Percentiles rank a stretch among this genome's conserved stretches.
Conservation (phyloP, 2,329 filamentous ascomycete genomes). For the Elsinoe australis region DNA sequence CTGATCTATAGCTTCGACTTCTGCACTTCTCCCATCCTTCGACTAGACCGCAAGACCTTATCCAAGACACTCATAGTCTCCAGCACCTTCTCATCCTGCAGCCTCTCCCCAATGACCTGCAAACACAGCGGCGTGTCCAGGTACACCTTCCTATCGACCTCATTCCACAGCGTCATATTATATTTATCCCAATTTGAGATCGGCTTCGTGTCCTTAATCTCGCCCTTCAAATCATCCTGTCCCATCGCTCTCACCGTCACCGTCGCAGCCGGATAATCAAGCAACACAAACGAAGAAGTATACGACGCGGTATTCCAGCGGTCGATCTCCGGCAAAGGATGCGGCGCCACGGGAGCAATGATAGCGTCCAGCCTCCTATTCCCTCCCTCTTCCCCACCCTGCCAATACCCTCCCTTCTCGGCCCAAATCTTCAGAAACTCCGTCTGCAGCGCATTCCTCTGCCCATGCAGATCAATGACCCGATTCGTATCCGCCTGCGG, state of each 20-base stretch:
- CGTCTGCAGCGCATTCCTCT: constrained; percentile 46
- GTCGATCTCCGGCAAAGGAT: constrained; percentile 56
- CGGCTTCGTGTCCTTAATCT: constrained; percentile 34
- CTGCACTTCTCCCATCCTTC: too few relatives aligned
- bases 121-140: constrained; percentile 48
- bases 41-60: too few relatives aligned
- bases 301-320: constrained; percentile 56
- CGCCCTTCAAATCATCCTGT: constrained; percentile 44
- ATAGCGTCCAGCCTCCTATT: constrained; percentile 49
- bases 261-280: constrained; percentile 54
- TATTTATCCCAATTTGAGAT: constrained; percentile 53
- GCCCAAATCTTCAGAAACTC: constrained; percentile 53
- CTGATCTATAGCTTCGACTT: too few relatives aligned
- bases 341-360: constrained; percentile 56
- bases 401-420: constrained; percentile 32
- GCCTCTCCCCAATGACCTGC: constrained; percentile 49
- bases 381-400: constrained; percentile 17
- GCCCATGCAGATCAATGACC: constrained; percentile 47
- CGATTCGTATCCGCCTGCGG: constrained; percentile 42
- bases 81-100: constrained; percentile 48
- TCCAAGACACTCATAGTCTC: constrained; percentile 50
- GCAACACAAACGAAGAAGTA: constrained; percentile 52
- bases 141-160: constrained; percentile 47
- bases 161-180: constrained; percentile 51
- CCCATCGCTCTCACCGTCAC: constrained; percentile 48